Evolutionary conservation across 2,329 filamentous ascomycete species (phyloP), one percentile per base, ranked within the genome.

Genomic region (Pseudogymnoascus sp.): DNA sequence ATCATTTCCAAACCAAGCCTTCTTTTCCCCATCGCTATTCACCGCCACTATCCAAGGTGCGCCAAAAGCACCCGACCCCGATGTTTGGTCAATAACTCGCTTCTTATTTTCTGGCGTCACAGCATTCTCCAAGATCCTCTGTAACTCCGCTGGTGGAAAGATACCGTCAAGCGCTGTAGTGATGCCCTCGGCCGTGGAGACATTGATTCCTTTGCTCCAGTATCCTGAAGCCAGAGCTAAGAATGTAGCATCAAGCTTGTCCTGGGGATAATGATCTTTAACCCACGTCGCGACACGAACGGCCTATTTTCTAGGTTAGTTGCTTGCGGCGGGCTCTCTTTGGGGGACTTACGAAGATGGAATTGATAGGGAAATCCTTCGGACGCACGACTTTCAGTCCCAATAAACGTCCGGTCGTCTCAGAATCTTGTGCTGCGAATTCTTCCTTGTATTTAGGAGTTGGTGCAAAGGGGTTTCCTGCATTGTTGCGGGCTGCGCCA

Each of bases 1-100:
- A 61, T 67, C 66, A 64, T 67, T 67, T 19, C 66, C 66, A 64
- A 67, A 67, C 63, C 63, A 67, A n/a, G 36, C 41, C 59, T 45
- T 65, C 62, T 59, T 65, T 60, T 61, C 45, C 5, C 62, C 63
- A 14, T 64, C 55, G 6, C 49, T 36, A 61, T 65, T 62, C 12
- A 67, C 62, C 5, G 33, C 64, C 25, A 66, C 60, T 30, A 67
- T 67, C 66, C 66, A 67, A 14, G 66, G 66, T 19, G 66, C 66
- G 2, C 66, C 66, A 65, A 67, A 67, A 6, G 66, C 65, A n/a
- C 63, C 62, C 2, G 58, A n/a, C 3, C 63, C 61, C 30, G 16
- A 62, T 14, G 66, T 67, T 33, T 45, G 38, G 5, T 67, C 65
- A 23, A 67, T 52, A n/a, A 67, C 65, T 16, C 41, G 41, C 35